Evolutionary conservation across 768 basidiomycete genomes (phyloP).

Genomic region (Clathrus columnatus): DNA sequence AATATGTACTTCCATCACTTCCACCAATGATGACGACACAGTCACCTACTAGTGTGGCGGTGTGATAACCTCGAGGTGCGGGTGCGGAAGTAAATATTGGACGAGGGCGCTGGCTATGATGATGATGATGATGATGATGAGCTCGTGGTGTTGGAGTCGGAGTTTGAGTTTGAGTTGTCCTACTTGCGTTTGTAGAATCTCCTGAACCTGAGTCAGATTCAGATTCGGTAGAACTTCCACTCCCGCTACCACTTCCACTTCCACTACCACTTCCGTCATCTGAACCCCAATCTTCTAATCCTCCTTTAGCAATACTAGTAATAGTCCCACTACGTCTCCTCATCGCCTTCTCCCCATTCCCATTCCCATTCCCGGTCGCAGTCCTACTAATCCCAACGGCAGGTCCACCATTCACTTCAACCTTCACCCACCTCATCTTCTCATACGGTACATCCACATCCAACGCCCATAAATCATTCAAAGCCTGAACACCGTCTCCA

Average conservation of each 20-base stretch:
- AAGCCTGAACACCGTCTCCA: conserved; percentile 84
- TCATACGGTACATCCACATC: conserved; percentile 45
- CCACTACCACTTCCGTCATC: not conserved
- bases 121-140: too few species aligned
- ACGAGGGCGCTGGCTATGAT: too few species aligned
- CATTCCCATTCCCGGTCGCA: not conserved
- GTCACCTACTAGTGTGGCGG: conserved; percentile 77
- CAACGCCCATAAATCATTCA: conserved; percentile 86
- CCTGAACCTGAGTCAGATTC: not conserved
- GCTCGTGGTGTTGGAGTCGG: too few species aligned
- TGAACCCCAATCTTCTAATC: not conserved
- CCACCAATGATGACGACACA: conserved; percentile 88
- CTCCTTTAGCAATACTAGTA: too few species aligned
- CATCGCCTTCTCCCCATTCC: not conserved
- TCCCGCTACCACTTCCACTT: conserved; percentile 15
- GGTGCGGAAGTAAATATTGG: too few species aligned
- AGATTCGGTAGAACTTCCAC: not conserved
- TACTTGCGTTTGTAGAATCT: too few species aligned
- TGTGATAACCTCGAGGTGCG: conserved; percentile 93
- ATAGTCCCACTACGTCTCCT: not conserved
- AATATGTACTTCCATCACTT: conserved; percentile 82
- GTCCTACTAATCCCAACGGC: not conserved
- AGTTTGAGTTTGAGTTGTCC: not conserved
- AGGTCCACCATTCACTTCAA: conserved; percentile 41
- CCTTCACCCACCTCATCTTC: conserved; percentile 48